Evolutionary conservation across 495 filamentous ascomycete species (phyloP).

Genomic region (Xylaria bambusicola): DNA sequence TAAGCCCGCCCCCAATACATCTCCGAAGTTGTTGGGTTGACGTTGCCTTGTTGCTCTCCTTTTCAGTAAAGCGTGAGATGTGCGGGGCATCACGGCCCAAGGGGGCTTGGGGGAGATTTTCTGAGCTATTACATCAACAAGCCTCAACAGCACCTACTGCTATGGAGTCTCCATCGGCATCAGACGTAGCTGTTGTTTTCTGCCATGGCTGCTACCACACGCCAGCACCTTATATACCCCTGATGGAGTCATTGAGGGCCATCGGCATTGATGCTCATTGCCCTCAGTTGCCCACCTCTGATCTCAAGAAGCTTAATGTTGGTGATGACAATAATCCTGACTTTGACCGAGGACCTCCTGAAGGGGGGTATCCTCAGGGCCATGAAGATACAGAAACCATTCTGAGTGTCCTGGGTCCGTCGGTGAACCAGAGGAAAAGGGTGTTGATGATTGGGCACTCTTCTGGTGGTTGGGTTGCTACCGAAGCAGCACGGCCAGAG

Average conservation of each 20-base stretch:
- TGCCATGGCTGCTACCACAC: slow-evolving; percentile 43
- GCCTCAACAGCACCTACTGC: too few relatives aligned
- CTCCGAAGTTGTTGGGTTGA: too few relatives aligned
- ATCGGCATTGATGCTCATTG: slow-evolving; percentile 36
- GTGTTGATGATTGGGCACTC: slow-evolving; percentile 38
- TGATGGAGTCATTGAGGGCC: slow-evolving; percentile 28
- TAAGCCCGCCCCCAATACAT: too few relatives aligned
- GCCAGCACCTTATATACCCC: slow-evolving; percentile 34
- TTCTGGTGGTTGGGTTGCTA: slow-evolving; percentile 40
- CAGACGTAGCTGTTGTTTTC: slow-evolving; percentile 29
- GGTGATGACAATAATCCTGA: slow-evolving; percentile 33
- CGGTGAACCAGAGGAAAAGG: slow-evolving; percentile 30
- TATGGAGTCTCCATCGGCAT: too few relatives aligned
- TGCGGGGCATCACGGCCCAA: too few relatives aligned
- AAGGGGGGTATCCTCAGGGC: slow-evolving; percentile 32
- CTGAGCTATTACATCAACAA: too few relatives aligned
- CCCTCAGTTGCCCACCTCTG: slow-evolving; percentile 38
- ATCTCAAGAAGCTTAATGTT: slow-evolving; percentile 34
- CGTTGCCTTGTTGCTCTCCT: too few relatives aligned
- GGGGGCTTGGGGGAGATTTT: too few relatives aligned
- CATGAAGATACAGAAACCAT: slow-evolving; percentile 19
- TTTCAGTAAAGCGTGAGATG: too few relatives aligned
- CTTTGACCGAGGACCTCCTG: slow-evolving; percentile 33
- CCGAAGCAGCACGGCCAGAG: slow-evolving; percentile 32
- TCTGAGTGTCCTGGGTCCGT: slow-evolving; percentile 19